Evolutionary conservation across 306 rosid genomes (phyloP).

Genomic region (Fragaria iinumae): DNA sequence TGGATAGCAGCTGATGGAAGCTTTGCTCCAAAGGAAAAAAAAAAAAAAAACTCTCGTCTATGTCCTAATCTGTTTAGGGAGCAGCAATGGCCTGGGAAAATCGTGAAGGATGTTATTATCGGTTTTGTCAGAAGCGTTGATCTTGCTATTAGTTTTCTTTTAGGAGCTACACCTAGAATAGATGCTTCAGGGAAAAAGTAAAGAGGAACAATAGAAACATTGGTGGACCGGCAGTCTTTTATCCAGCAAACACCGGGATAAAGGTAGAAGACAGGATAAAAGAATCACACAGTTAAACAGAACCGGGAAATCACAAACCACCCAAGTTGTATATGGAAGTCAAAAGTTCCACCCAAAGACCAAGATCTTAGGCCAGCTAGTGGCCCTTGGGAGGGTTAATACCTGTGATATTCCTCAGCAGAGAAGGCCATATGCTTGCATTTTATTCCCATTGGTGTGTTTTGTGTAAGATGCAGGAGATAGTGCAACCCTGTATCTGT

Average conservation of each 20-base stretch:
- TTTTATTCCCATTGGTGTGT: background rate
- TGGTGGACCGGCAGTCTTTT: background rate
- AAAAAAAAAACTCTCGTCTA: background rate
- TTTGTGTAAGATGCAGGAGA: background rate
- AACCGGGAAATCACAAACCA: background rate
- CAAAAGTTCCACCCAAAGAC: background rate
- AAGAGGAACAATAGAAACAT: background rate
- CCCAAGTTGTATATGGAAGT: background rate
- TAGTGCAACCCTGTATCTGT: background rate
- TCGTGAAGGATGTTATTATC: background rate
- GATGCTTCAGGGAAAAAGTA: background rate
- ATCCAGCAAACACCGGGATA: background rate
- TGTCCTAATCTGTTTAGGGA: background rate
- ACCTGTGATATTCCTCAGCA: background rate
- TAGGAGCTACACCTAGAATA: background rate
- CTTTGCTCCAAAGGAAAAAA: background rate
- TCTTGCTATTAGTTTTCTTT: background rate
- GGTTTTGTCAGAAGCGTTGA: background rate
- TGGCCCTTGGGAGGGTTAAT: background rate
- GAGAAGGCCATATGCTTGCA: background rate
- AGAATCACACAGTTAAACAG: background rate
- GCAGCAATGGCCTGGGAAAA: background rate
- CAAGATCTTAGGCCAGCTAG: background rate
- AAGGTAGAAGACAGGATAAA: background rate
- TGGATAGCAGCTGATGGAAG: background rate